Evolutionary conservation across 129 eudicot genomes (phyloP).

Genomic region (Mikania micrantha): DNA sequence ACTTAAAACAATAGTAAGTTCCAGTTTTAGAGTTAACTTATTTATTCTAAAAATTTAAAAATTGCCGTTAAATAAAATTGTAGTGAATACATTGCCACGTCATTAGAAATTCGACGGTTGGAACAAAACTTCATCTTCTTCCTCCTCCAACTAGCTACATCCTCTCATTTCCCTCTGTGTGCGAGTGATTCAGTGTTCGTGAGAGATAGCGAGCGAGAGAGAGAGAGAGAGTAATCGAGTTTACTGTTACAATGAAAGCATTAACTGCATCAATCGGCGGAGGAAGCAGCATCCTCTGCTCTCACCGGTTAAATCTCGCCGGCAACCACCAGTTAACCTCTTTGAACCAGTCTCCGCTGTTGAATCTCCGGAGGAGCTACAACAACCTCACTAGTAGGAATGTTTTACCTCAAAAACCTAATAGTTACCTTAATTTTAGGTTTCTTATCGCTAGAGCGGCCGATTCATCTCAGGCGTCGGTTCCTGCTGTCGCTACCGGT

Average conservation of each 20-base stretch:
- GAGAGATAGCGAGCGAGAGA: not conserved
- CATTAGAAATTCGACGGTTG: constrained; percentile 14
- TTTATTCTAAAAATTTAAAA: too few relatives aligned
- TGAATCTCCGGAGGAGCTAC: constrained; percentile 9
- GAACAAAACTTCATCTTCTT: constrained; percentile 20
- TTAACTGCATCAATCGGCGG: constrained; percentile 27
- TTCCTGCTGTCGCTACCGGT: constrained; percentile 21
- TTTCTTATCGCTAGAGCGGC: constrained; percentile 51
- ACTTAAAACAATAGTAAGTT: too few relatives aligned
- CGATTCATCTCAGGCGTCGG: constrained; percentile 67
- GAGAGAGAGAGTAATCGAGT: too few relatives aligned
- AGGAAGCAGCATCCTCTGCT: constrained; percentile 40
- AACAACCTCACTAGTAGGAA: constrained; percentile 16
- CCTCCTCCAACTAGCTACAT: constrained; percentile 18
- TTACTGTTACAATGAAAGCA: constrained; percentile 22
- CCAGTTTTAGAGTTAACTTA: too few relatives aligned
- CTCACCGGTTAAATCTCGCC: constrained; percentile 28
- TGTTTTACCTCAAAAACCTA: constrained; percentile 15
- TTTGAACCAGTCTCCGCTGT: constrained; percentile 16
- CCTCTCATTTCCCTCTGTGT: constrained; percentile 16
- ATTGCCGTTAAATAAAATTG: too few relatives aligned
- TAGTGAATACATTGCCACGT: constrained; percentile 25
- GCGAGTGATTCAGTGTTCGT: not conserved
- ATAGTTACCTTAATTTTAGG: constrained; percentile 12
- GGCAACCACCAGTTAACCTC: constrained; percentile 27